Evolutionary conservation across 1,284 basidiomycete species (phyloP).

Genomic region (Ustilago sp.): DNA sequence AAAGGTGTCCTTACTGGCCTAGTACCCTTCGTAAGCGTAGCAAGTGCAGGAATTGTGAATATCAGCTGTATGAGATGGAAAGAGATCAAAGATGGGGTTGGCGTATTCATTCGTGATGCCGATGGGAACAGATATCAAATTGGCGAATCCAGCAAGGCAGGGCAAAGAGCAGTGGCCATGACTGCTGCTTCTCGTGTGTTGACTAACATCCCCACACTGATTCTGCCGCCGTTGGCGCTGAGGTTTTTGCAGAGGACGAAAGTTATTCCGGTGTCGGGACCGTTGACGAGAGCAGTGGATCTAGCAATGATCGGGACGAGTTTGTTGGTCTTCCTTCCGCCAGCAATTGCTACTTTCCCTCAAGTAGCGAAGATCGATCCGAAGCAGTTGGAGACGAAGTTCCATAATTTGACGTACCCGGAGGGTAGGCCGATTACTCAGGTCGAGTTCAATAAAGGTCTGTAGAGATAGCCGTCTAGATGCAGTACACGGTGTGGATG

Average conservation of each 20-base stretch:
- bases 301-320: conserved; percentile 71
- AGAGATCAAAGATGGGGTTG: conserved; percentile 73
- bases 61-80: conserved; percentile 74
- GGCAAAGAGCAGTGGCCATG: conserved; percentile 72
- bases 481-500: not conserved
- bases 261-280: conserved; percentile 46
- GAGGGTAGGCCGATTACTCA: conserved; percentile 61
- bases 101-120: conserved; percentile 70
- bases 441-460: conserved; percentile 74
- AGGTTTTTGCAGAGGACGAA: conserved; percentile 68
- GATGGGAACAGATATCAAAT: conserved; percentile 66
- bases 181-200: conserved; percentile 72
- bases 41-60: conserved; percentile 63
- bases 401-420: conserved; percentile 67
- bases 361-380: conserved; percentile 71
- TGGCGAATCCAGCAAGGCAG: conserved; percentile 72
- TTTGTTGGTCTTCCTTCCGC: conserved; percentile 73
- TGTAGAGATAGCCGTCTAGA: conserved; percentile 61
- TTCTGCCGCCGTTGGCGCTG: conserved; percentile 73
- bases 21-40: conserved; percentile 73
- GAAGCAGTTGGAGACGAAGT: conserved; percentile 70
- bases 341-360: conserved; percentile 74
- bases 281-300: conserved; percentile 48
- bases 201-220: conserved; percentile 73
- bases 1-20: conserved; percentile 66